Evolutionary conservation across 345 rosid genomes (phyloP), one percentile per base, ranked within the genome.

Genomic region (Pelargonium nanum): DNA sequence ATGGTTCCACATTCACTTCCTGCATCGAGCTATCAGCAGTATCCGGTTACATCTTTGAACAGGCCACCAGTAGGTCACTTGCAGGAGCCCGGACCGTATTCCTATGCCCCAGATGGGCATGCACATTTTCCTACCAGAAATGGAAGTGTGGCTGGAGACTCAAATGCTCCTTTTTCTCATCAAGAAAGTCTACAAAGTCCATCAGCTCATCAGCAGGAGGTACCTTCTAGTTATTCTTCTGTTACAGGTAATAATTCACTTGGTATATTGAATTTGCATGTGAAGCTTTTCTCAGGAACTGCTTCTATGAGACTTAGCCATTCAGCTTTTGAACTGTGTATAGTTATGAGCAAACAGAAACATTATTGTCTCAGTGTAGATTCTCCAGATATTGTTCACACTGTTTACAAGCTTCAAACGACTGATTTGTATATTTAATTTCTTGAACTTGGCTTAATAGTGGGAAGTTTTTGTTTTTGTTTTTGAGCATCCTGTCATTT

Each of bases 221-320:
- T 90, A 94, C 86, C 99, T 94, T 94, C 87, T 90, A 86, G 97
- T 90, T 88, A 94, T 94, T 94, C 97, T 86, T 86, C 99, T 77
- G 85, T 83, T 76, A 67, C 99, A 94, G 99, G 97, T 94, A 94
- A 94, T 81, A 61, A 71, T 80, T 83, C 75, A 78, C 81, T 78
- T 74, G 68, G 80, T 69, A 70, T 72, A 76, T 75, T 74, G 72
- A 61, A 74, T 67, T 81, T 80, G 79, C 76, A 55, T 74, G 68
- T 78, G 80, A 75, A 74, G 78, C 79, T 75, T 76, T 82, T 62
- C 72, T 79, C 77, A 73, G 79, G 78, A 77, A 66, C 76, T 72
- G 68, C 63, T 62, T 69, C 63, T 60, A 48, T 73, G 67, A 53
- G 58, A 62, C 62, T 19, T 55, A 51, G 19, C 57, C 45, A 30